Evolutionary conservation across 257 asterid species (phyloP).

Genomic region (Plectranthus barbatus): DNA sequence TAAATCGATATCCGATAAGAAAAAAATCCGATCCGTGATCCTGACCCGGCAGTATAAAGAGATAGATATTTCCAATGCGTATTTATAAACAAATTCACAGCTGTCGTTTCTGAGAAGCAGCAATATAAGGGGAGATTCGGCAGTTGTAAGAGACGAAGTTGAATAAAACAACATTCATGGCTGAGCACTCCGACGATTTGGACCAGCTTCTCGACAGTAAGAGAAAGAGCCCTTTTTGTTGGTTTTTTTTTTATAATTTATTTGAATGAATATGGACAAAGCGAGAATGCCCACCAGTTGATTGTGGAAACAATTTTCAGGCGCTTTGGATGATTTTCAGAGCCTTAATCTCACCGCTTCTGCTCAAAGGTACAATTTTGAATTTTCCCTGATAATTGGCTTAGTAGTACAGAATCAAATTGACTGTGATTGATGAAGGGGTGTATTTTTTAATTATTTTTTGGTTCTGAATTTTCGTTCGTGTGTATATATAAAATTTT

Average conservation of each 20-base stretch:
- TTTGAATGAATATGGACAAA: not conserved
- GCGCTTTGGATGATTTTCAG: constrained; percentile 99
- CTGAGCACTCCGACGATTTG: constrained; percentile 71
- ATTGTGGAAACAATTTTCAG: constrained; percentile 32
- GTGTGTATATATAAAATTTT: no score
- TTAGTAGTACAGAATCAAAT: not conserved
- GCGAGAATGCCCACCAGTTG: not conserved
- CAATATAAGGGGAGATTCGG: not conserved
- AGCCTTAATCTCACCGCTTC: constrained; percentile 72
- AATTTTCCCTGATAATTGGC: no score
- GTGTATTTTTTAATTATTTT: not conserved
- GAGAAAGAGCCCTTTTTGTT: constrained; percentile 1
- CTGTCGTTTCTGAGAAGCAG: not conserved
- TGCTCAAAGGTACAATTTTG: constrained; percentile 54
- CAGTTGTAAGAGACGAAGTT: constrained; percentile 5
- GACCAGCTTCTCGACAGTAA: constrained; percentile 95
- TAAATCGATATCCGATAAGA: no score
- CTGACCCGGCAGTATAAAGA: no score
- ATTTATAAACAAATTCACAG: no score
- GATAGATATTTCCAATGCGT: no score
- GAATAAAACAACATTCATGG: constrained; percentile 40
- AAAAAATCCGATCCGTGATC: no score
- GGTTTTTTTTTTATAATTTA: not conserved
- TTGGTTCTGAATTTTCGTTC: not conserved
- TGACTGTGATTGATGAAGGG: not conserved